Base-by-base conservation (phyloP, 805 yeast species). In the Torulaspora quercuum region DNA sequence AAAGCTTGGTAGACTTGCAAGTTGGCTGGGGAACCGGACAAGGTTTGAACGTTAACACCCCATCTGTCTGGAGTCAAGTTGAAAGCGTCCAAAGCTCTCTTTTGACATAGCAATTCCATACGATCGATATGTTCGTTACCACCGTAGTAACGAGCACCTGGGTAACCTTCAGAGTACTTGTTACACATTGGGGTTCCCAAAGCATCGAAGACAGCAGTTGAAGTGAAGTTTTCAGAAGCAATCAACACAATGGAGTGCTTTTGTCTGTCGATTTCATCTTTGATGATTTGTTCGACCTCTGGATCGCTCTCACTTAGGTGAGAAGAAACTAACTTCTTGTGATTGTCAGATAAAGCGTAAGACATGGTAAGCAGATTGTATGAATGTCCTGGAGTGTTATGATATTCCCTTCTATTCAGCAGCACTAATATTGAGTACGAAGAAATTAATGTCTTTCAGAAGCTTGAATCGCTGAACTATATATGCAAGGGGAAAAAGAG, bases 151-250 rank as follows among this genome's bases (percentile, higher is more conserved):
- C 98, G 81, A 47, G 95, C 97, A 50, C 97, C 97, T 43, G 98
- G 98, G 70, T 92, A 90, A 46, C 98, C 98, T 70, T 92, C 98
- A 25, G 97, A 88, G 72, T 92, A 92, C 73, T 92, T 92, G 79
- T 92, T 92, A 65, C 85, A 85, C 96, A 92, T 87, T 63, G 94
- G 95, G 34, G 97, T 82, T 51, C 98, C 98, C 57, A 90, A 79
- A 21, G 95, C 86, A 59, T 92, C 97, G 70, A 90, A 84, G 30
- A 92, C 98, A 26, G 97, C 84, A 52, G 83, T 83, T 37, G 97
- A 84, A 39, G 98, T 92, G 73, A 90, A 89, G 69, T 92, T 92
- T 72, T 92, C 98, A 37, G 95, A 85, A 20, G 98, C 95, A 64
- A 92, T 92, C 63, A 92, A 76, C 30, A 86, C 90, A 53, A 92